phyloP scores from a whole-genome alignment of 345 rosid species.

The Jatropha curcas region DNA sequence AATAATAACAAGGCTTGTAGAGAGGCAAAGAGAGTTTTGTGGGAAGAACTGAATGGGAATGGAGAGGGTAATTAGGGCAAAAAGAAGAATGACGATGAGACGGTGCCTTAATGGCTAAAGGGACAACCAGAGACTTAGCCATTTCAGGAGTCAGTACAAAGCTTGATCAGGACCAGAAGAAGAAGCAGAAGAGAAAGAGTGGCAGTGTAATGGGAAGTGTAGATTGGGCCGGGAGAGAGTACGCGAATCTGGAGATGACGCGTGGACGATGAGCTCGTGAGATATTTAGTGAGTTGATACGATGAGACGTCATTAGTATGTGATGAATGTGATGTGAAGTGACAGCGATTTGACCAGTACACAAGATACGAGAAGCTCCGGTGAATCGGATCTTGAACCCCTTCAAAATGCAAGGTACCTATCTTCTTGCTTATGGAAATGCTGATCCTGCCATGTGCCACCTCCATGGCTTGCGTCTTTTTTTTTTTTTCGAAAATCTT shows the following conservation, averaged over 20 bases:
- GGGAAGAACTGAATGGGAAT: constrained; percentile 17
- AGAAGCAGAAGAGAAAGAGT: neutral
- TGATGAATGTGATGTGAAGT: neutral
- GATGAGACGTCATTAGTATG: neutral
- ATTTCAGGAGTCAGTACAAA: neutral
- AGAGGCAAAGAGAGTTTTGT: constrained; percentile 17
- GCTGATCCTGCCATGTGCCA: no score
- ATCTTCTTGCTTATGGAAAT: no score
- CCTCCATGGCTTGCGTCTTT: no score
- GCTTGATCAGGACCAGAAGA: neutral
- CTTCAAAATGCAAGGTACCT: no score
- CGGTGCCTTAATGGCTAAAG: neutral
- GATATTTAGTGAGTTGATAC: neutral
- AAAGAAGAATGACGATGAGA: neutral
- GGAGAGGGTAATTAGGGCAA: constrained; percentile 13
- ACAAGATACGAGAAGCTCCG: neutral
- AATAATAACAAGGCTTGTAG: neutral
- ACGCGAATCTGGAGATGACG: constrained; percentile 2
- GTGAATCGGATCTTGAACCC: constrained; percentile 1
- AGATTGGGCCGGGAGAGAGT: constrained; percentile 9
- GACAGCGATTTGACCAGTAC: neutral
- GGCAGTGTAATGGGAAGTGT: neutral
- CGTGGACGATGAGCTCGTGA: neutral
- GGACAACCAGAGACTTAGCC: constrained; percentile 5
- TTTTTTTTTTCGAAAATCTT: no score